Base-by-base conservation (phyloP, 2,329 filamentous ascomycete genomes). In the Dactylellina parvicollis region DNA sequence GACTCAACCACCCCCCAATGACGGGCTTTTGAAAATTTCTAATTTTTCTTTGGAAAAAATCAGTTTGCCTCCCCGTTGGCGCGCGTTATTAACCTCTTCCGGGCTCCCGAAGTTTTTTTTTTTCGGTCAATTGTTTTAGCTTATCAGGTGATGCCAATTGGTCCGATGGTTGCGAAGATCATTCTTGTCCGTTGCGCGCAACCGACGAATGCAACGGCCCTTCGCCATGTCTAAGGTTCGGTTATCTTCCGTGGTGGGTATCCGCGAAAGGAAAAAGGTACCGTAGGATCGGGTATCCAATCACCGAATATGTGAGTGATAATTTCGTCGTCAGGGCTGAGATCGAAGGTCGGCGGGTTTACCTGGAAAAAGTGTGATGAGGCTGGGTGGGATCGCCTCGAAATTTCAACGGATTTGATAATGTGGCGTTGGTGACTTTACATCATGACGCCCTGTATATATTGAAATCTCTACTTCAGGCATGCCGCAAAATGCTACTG, bases 41-140 rank as follows among this genome's bases (percentile, higher is more conserved):
- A n/a, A 26, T 49, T 28, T 28, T 28, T n/a, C 22, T 49, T 20
- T 49, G 4, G 5, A 26, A 10, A 28, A 49, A 10, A 26, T 28
- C 4, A 5, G 2, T 49, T 55, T 46, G 59, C 59, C 59, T 26
- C 44, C 32, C 30, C n/a, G 60, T 73, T 73, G 69, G 69, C 69
- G 69, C 69, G 60, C 69, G 69, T 73, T 61, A 73, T 73, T 59
- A 60, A 65, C 69, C 54, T 34, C 59, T 55, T 73, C 69, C 69
- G 69, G 69, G 30, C 26, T 40, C n/a, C n/a, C 47, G 7, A 50
- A 42, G 42, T 26, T 36, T 49, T 49, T 34, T 52, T 42, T 24
- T 9, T 42, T 32, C 42, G 14, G 32, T 52, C 14, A 22, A 26
- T 61, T 24, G n/a, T 57, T 59, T 49, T 54, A 54, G 52, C 50